phyloP scores from a whole-genome alignment of 768 basidiomycete genomes.

The Xanthoconium purpureum region DNA sequence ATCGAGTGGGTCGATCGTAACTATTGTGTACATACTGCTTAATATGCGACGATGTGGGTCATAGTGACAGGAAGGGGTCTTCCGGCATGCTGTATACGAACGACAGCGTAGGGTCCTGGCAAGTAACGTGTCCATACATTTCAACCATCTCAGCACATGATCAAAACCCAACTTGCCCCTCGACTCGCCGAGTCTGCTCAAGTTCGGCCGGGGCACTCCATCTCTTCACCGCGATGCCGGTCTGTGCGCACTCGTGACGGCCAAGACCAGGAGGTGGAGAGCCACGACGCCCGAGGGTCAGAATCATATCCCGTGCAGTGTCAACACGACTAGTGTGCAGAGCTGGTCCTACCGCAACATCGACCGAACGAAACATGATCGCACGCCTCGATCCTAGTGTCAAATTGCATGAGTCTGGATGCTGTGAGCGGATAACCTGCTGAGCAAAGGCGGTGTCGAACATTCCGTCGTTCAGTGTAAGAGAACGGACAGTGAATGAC shows the following conservation, averaged over 20 bases:
- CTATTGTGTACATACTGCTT: not conserved
- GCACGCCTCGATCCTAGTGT: conserved; percentile 48
- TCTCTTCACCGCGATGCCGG: conserved; percentile 46
- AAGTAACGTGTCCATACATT: not conserved
- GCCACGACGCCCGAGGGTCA: conserved; percentile 57
- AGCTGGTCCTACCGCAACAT: conserved; percentile 44
- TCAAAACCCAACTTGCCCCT: conserved; percentile 43
- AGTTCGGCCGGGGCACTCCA: conserved; percentile 66
- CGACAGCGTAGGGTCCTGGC: not conserved
- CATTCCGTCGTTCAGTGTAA: conserved; percentile 11
- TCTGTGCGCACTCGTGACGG: conserved; percentile 15
- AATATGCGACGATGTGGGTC: not conserved
- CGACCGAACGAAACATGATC: conserved; percentile 45
- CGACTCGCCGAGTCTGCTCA: conserved; percentile 38
- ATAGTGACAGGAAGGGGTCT: not conserved
- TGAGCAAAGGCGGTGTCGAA: conserved; percentile 2
- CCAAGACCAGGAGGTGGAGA: conserved; percentile 25
- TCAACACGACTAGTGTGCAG: conserved; percentile 51
- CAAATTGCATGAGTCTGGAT: conserved; percentile 38
- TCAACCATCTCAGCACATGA: conserved; percentile 56
- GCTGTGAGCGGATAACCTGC: conserved; percentile 23
- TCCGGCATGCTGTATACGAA: not conserved
- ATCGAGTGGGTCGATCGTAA: not conserved
- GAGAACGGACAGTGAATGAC: conserved; percentile 38
- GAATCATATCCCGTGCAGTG: conserved; percentile 63